Base-by-base conservation (phyloP, 768 basidiomycete species). In the Pholiota microspora region DNA sequence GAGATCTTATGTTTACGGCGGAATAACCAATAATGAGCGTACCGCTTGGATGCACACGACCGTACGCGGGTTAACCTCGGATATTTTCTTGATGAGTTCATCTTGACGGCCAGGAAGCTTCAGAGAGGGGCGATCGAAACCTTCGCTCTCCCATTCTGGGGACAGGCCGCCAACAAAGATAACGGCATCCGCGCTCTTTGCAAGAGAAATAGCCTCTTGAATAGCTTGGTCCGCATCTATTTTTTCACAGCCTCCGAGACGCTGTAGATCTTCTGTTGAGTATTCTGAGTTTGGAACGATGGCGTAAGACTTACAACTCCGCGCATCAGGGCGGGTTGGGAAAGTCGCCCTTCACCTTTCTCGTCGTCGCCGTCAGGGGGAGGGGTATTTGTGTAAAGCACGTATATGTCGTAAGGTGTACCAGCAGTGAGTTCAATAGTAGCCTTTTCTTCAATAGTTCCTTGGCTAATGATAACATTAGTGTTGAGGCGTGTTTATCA, bases 61-160 rank as follows among this genome's bases (percentile, higher is more conserved):
- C 2, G 81, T 84, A 53, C 79, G 79, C 2, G 77, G 71, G 61
- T 88, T 88, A 3, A 73, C 84, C 44, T 72, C 69, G 4, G 77
- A 77, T 12, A 89, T 62, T 40, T 73, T 71, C 3, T 65, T 54
- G 50, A 88, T 83, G 6, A 85, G 68, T 64, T 86, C 82, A 63
- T 88, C 78, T 59, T 83, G 81, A 12, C 71, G 64, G 4, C 82
- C 80, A 42, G 86, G 86, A 62, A 88, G 72, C 44, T 76, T 68
- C 23, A 90, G 71, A 1, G 80, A 76, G 10, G 81, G 81, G 31
- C 88, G 72, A 60, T 90, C 88, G 60, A 86, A 88, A 7, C 86
- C 85, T 68, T 89, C 88, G 56, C 81, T 83, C 69, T 90, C 87
- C 83, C 84, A 89, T 68, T 90, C 85, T 0, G 82, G 80, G 27